phyloP scores from a whole-genome alignment of 1,139 yeast genomes.

The Scheffersomyces lignicola region DNA sequence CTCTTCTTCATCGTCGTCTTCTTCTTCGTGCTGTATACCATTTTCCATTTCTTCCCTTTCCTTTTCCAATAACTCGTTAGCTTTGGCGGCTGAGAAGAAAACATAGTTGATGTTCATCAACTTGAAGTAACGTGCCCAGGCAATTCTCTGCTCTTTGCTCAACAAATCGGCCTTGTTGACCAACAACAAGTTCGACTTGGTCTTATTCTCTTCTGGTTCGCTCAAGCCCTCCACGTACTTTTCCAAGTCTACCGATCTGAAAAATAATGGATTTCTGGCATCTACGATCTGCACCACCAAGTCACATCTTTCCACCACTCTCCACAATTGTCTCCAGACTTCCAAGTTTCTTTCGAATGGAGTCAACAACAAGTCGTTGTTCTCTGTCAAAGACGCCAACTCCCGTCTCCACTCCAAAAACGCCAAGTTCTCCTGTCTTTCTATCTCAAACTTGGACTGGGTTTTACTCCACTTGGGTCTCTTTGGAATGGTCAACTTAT shows the following conservation, averaged over 20 bases:
- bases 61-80: constrained; percentile 67
- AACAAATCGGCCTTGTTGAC: constrained; percentile 94
- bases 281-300: constrained; percentile 96
- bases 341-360: constrained; percentile 97
- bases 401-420: constrained; percentile 93
- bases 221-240: constrained; percentile 71
- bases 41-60: constrained; percentile 53
- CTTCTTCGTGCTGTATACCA: constrained; percentile 27
- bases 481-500: constrained; percentile 88
- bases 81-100: constrained; percentile 88
- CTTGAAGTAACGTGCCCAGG: constrained; percentile 85
- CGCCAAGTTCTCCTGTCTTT: constrained; percentile 85
- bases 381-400: constrained; percentile 81
- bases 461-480: constrained; percentile 81
- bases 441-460: constrained; percentile 76
- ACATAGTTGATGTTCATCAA: constrained; percentile 74
- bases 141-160: constrained; percentile 69
- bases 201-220: constrained; percentile 46
- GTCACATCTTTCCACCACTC: constrained; percentile 95
- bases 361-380: constrained; percentile 78
- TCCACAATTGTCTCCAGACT: constrained; percentile 98
- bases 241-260: constrained; percentile 88
- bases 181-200: constrained; percentile 74
- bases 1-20: constrained; percentile 16
- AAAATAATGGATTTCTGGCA: constrained; percentile 90